Conservation (phyloP, 2,329 filamentous ascomycete species). For the Ambrosiella xylebori region DNA sequence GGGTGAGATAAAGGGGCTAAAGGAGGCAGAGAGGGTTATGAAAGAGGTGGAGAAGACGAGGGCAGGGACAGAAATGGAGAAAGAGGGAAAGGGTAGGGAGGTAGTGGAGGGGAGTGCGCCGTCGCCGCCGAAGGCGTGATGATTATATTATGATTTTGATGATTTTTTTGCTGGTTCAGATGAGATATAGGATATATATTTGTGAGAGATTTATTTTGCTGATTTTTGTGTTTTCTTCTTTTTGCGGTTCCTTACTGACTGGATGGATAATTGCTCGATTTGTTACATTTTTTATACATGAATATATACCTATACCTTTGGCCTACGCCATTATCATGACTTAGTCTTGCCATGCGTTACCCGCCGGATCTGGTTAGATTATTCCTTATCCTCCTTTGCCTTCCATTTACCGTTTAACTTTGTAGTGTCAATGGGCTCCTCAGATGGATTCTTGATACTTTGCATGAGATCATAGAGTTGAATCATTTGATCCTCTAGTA, state of each 20-base stretch:
- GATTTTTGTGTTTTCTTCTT: neutral
- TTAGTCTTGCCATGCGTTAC: no score
- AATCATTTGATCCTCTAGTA: conserved; percentile 70
- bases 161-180: neutral
- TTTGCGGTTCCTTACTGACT: neutral
- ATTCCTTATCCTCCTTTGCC: neutral
- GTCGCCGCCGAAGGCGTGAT: neutral
- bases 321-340: no score
- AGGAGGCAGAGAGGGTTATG: conserved; percentile 5
- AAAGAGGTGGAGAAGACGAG: neutral
- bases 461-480: conserved; percentile 92
- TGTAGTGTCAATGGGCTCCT: neutral
- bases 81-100: neutral
- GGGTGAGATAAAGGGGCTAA: conserved; percentile 21
- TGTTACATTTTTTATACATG: neutral
- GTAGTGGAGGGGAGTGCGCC: neutral
- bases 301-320: no score
- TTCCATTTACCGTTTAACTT: conserved; percentile 6
- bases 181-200: neutral
- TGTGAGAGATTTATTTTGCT: neutral
- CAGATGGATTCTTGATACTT: conserved; percentile 39
- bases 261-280: neutral
- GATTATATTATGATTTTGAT: neutral
- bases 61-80: neutral
- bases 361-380: neutral